Percentiles rank a stretch among this genome's conserved stretches.
Evolutionary conservation across 352 stramenopile species (phyloP).

Genomic region (Pseudoperonospora humuli): DNA sequence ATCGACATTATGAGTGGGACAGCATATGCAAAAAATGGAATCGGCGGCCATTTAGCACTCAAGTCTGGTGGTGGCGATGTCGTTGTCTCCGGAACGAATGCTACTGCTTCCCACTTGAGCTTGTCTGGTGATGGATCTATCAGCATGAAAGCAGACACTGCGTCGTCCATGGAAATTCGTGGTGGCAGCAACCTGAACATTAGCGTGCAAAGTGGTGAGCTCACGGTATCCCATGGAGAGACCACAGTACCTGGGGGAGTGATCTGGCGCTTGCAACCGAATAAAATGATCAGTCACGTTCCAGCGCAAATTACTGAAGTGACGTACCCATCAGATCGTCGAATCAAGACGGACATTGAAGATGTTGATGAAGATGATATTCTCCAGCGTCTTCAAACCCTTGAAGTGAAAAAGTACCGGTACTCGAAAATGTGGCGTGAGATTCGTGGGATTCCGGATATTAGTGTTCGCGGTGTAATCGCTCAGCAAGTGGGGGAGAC

Average conservation of each 20-base stretch:
- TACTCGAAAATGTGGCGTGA: conserved; percentile 88
- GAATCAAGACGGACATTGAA: conserved; percentile 91
- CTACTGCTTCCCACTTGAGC: conserved; percentile 16
- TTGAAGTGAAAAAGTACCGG: conserved; percentile 87
- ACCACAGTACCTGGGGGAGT: conserved; percentile 38
- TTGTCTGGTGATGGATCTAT: conserved; percentile 30
- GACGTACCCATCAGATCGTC: conserved; percentile 87
- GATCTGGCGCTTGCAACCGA: conserved; percentile 40
- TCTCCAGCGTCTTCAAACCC: conserved; percentile 78
- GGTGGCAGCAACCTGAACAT: conserved; percentile 44
- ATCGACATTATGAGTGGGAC: conserved; percentile 22
- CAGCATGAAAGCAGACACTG: conserved; percentile 20
- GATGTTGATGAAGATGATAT: conserved; percentile 86
- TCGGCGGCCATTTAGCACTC: conserved; percentile 15
- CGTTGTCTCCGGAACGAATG: conserved; percentile 15
- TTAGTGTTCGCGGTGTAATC: conserved; percentile 86
- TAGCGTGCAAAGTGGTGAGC: conserved; percentile 37
- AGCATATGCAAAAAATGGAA: conserved; percentile 9
- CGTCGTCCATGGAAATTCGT: conserved; percentile 34
- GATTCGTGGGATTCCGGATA: conserved; percentile 73
- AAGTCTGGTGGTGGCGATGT: conserved; percentile 24
- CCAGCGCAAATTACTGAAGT: conserved; percentile 86
- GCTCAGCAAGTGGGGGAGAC: conserved; percentile 87
- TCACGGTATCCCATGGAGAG: conserved; percentile 43
- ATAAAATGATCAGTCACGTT: conserved; percentile 62